Conservation (phyloP, 805 yeast genomes). For the Kockiozyma suomiensis region DNA sequence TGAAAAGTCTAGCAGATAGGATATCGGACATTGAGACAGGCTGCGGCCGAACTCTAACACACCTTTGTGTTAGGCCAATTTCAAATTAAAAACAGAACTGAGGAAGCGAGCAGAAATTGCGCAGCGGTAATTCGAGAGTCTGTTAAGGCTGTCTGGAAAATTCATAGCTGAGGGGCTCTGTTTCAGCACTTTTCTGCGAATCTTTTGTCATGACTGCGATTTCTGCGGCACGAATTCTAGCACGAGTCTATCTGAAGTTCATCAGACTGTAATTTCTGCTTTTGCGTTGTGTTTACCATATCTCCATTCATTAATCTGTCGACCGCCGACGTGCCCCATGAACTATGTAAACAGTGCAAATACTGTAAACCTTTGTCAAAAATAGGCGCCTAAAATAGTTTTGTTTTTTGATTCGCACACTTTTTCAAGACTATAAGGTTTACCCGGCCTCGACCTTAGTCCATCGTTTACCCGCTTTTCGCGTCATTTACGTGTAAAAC, state of each 20-base stretch:
- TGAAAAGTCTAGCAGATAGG: not conserved
- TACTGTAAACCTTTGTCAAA: no score
- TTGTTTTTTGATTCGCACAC: not conserved
- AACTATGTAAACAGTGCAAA: not conserved
- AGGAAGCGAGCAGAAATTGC: not conserved
- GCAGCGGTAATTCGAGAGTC: not conserved
- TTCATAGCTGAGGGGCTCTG: not conserved
- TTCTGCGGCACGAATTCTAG: not conserved
- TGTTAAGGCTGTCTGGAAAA: not conserved
- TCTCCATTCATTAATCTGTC: no score
- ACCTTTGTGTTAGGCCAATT: not conserved
- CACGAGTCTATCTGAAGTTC: not conserved
- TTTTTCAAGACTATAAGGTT: not conserved
- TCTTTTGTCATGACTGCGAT: not conserved
- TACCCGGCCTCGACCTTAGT: not conserved
- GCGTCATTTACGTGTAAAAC: slow-evolving; percentile 8
- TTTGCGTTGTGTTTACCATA: no score
- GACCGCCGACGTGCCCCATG: no score
- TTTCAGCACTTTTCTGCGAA: slow-evolving; percentile 1
- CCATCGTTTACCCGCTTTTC: not conserved
- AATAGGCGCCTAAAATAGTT: not conserved
- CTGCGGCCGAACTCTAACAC: not conserved
- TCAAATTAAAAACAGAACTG: no score
- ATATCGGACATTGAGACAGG: no score
- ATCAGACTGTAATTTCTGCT: no score